These are phyloP conservation scores for Podospora australis DNA, from an alignment of 495 filamentous ascomycete species.

Conservation along the genomic window DNA sequence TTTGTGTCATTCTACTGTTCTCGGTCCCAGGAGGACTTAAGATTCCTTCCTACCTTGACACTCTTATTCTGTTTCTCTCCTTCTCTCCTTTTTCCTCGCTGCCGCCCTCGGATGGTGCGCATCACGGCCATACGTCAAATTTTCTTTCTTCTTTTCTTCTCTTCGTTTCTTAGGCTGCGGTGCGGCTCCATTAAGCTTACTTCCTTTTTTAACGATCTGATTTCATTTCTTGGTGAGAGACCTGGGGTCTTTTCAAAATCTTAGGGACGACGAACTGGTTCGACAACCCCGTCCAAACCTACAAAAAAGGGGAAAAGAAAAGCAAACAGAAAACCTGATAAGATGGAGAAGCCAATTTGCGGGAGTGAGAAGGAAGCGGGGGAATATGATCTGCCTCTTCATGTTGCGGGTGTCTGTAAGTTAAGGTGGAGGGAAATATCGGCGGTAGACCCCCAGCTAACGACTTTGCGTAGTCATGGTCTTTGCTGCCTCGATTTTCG, in stretches of 20 bases:
- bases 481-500: slow-evolving; percentile 34
- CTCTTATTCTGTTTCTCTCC: slow-evolving; percentile 15
- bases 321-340: not conserved
- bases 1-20: not conserved
- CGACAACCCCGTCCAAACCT: not conserved
- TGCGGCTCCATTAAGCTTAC: slow-evolving; percentile 16
- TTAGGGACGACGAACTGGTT: not conserved
- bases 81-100: slow-evolving; percentile 12
- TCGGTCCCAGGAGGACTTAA: slow-evolving; percentile 30
- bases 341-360: slow-evolving; percentile 37
- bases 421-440: slow-evolving; percentile 13
- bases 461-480: slow-evolving; percentile 32
- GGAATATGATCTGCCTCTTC: slow-evolving; percentile 45
- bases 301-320: not conserved
- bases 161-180: slow-evolving; percentile 20
- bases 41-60: slow-evolving; percentile 20
- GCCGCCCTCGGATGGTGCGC: slow-evolving; percentile 8
- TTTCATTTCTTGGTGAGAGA: slow-evolving; percentile 4
- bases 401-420: slow-evolving; percentile 46
- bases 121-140: not conserved
- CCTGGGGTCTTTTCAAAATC: slow-evolving; percentile 11
- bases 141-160: slow-evolving; percentile 11
- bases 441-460: too few relatives aligned
- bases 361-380: slow-evolving; percentile 35
- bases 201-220: slow-evolving; percentile 7